phyloP scores from a whole-genome alignment of 305 asterid species.

The Fraxinus albicans region DNA sequence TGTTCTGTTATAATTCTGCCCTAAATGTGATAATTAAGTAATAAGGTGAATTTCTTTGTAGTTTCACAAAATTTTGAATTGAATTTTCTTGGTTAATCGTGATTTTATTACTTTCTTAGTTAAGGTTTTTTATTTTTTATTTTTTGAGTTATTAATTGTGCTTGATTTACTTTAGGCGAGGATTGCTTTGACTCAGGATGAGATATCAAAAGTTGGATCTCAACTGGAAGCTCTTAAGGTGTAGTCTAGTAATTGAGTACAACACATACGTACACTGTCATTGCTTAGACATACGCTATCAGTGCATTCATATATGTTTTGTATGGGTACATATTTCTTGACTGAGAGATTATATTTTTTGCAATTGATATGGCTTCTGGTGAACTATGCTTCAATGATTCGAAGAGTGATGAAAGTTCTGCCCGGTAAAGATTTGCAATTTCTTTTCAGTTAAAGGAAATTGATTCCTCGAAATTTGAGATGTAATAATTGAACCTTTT shows the following conservation, averaged over 20 bases:
- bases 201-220: conserved; percentile 46
- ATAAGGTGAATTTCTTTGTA: not conserved
- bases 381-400: conserved; percentile 30
- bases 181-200: conserved; percentile 48
- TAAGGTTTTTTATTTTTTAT: not conserved
- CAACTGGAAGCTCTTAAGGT: conserved; percentile 61
- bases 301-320: conserved; percentile 1
- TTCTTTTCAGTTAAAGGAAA: not conserved
- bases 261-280: not conserved
- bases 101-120: conserved; percentile 1
- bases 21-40: not conserved
- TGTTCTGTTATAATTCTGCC: not conserved
- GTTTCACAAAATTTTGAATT: not conserved
- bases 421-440: conserved; percentile 35
- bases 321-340: not conserved
- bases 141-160: not conserved
- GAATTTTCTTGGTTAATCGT: not conserved
- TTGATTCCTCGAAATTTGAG: not conserved
- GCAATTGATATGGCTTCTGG: conserved; percentile 4
- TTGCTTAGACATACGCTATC: conserved; percentile 1
- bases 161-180: conserved; percentile 49
- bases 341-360: conserved; percentile 9
- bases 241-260: conserved; percentile 15
- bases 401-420: conserved; percentile 59
- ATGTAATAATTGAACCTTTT: conserved; percentile 3